Evolutionary conservation across 495 filamentous ascomycete species (phyloP), one percentile per base, ranked within the genome.

Genomic region (Astrothelium macrocarpum): DNA sequence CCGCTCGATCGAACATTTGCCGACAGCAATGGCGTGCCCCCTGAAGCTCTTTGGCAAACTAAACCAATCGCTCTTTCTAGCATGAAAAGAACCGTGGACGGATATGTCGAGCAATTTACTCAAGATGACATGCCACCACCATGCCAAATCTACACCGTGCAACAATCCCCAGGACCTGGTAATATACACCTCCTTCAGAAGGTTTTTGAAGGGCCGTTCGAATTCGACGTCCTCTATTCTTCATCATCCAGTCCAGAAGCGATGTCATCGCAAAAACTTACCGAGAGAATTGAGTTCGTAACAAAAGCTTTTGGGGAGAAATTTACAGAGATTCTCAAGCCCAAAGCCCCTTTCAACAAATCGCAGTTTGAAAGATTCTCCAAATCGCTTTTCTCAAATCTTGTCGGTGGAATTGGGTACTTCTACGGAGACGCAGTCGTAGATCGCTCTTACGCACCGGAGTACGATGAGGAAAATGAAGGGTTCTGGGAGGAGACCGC

Each of bases 381-480:
- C 61, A 86, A 87, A 66, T 90, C 88, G 46, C 89, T 98, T 82
- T 89, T 97, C 59, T 96, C 91, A 4, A 98, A 98, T 73, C 80
- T 98, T 36, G 79, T 96, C 34, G 94, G 94, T 59, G 94, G 95
- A 32, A 91, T 98, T 73, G 94, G 94, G 0, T 97, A 92, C 74
- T 98, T 98, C 77, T 83, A 94, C 71, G 94, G 94, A 29, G 82
- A 91, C 60, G 82, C 87, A 20, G 71, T 96, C 42, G 89, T 95
- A 28, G 95, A 98, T 71, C 88, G 91, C 56, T 96, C 92, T 0
- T 90, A 90, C 67, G 89, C 89, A 20, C 81, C 87, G 4, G 94
- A 94, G 67, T 97, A 98, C 65, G 90, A 95, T 16, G 94, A 98
- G 75, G 92, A 96, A 65, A 90, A 94, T 65, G 94, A 98, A 76